These are phyloP conservation scores for Apodospora peruviana DNA, from an alignment of 495 filamentous ascomycete species.

Conservation along the genomic window DNA sequence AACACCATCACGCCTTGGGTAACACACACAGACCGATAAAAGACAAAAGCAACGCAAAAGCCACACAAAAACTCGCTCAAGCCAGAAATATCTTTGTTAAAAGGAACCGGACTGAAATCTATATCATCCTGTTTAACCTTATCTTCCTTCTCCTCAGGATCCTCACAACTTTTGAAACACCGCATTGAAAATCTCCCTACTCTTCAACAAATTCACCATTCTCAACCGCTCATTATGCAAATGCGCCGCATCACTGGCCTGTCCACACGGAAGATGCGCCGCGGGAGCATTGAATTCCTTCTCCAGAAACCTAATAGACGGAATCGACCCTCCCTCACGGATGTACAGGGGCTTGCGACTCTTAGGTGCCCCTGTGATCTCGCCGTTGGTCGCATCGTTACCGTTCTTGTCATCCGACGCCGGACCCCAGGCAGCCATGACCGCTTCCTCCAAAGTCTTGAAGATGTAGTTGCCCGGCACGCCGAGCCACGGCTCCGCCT, in stretches of 20 bases:
- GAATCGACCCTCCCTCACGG: slow-evolving; percentile 90
- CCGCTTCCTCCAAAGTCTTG: slow-evolving; percentile 77
- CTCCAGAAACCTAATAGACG: slow-evolving; percentile 87
- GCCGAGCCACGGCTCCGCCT: slow-evolving; percentile 93
- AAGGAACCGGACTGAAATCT: no score
- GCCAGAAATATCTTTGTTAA: no score
- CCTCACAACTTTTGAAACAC: slow-evolving; percentile 59
- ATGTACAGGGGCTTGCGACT: slow-evolving; percentile 72
- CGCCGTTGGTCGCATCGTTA: slow-evolving; percentile 9
- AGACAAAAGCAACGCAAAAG: no score
- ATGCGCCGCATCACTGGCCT: slow-evolving; percentile 91
- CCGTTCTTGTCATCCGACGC: not conserved
- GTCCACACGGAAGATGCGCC: slow-evolving; percentile 89
- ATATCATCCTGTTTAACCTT: no score
- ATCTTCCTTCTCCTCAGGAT: no score
- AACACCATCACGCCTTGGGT: no score
- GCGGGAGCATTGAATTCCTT: slow-evolving; percentile 91
- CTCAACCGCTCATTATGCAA: slow-evolving; percentile 89
- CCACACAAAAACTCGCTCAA: no score
- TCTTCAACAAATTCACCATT: slow-evolving; percentile 83
- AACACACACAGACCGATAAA: no score
- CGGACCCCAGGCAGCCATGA: slow-evolving; percentile 68
- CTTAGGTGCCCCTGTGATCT: slow-evolving; percentile 19
- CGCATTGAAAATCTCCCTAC: slow-evolving; percentile 80
- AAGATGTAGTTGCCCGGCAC: slow-evolving; percentile 90